phyloP scores from a whole-genome alignment of 1,284 basidiomycete species.

The Malassezia pachydermatis region DNA sequence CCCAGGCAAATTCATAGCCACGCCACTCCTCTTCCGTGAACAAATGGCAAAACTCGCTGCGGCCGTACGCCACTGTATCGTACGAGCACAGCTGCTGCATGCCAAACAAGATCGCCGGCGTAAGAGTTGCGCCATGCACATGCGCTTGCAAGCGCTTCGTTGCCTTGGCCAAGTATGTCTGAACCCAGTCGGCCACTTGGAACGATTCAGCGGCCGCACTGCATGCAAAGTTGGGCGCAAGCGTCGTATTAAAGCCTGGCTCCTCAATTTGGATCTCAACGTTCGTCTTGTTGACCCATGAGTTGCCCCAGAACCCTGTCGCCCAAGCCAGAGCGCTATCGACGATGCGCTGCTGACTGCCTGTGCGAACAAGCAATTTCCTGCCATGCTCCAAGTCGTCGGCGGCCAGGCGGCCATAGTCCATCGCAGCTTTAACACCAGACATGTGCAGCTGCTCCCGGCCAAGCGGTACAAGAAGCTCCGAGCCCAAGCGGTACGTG shows the following conservation, averaged over 20 bases:
- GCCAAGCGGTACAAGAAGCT: slow-evolving; percentile 41
- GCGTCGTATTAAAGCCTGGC: slow-evolving; percentile 39
- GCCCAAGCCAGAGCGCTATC: slow-evolving; percentile 36
- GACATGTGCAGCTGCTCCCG: slow-evolving; percentile 36
- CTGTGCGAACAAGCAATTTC: slow-evolving; percentile 37
- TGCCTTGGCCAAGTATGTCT: slow-evolving; percentile 38
- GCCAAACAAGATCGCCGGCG: slow-evolving; percentile 21
- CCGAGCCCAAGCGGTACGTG: slow-evolving; percentile 32
- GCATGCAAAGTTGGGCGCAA: slow-evolving; percentile 41
- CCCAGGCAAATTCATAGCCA: slow-evolving; percentile 65
- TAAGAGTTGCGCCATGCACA: slow-evolving; percentile 25
- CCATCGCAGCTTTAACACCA: slow-evolving; percentile 30
- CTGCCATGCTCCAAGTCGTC: slow-evolving; percentile 19
- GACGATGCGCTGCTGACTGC: slow-evolving; percentile 44
- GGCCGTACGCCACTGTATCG: slow-evolving; percentile 72
- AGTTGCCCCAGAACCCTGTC: slow-evolving; percentile 29
- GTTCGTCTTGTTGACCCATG: slow-evolving; percentile 22
- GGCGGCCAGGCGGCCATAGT: slow-evolving; percentile 25
- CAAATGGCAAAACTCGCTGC: slow-evolving; percentile 74
- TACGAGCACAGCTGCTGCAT: slow-evolving; percentile 47
- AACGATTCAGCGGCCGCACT: slow-evolving; percentile 9
- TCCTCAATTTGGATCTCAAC: slow-evolving; percentile 44
- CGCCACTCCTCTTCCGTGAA: slow-evolving; percentile 84
- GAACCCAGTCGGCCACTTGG: slow-evolving; percentile 9
- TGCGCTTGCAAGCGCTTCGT: slow-evolving; percentile 26